Percentiles rank a stretch among this genome's conserved stretches.
These are phyloP conservation scores for Trichoderma polysporum DNA, from an alignment of 2,329 filamentous ascomycete genomes.

Conservation along the genomic window DNA sequence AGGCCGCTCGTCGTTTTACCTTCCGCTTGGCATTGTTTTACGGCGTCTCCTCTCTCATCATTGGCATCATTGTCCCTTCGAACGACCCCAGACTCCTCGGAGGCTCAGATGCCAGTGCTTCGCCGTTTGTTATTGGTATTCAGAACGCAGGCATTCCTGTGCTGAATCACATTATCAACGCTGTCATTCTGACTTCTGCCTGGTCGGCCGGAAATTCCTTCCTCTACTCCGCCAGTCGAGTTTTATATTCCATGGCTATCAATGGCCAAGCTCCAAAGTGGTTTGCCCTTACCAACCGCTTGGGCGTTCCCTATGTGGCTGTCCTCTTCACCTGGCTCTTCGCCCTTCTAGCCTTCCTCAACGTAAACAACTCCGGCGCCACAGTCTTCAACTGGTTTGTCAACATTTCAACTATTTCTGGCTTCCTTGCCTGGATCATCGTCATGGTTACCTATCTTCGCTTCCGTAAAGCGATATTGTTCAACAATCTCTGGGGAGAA, in stretches of 20 bases:
- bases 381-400: conserved; percentile 70
- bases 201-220: conserved; percentile 62
- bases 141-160: conserved; percentile 61
- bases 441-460: conserved; percentile 59
- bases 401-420: conserved; percentile 65
- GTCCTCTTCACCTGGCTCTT: conserved; percentile 57
- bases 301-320: conserved; percentile 59
- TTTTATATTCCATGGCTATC: conserved; percentile 67
- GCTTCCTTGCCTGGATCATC: conserved; percentile 60
- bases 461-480: conserved; percentile 56
- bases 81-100: conserved; percentile 61
- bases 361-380: conserved; percentile 60
- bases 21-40: conserved; percentile 65
- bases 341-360: conserved; percentile 68
- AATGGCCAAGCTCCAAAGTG: conserved; percentile 64
- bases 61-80: conserved; percentile 63
- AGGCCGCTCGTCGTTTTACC: conserved; percentile 61
- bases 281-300: conserved; percentile 59
- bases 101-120: conserved; percentile 57
- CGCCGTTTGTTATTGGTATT: conserved; percentile 67
- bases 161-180: conserved; percentile 67
- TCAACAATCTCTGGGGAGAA: conserved; percentile 49
- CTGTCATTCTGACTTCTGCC: conserved; percentile 64
- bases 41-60: conserved; percentile 59
- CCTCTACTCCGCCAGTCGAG: conserved; percentile 66